These are phyloP conservation scores for Tetrahymena malaccensis DNA, from an alignment of 73 alveolate species.

Conservation along the genomic window DNA sequence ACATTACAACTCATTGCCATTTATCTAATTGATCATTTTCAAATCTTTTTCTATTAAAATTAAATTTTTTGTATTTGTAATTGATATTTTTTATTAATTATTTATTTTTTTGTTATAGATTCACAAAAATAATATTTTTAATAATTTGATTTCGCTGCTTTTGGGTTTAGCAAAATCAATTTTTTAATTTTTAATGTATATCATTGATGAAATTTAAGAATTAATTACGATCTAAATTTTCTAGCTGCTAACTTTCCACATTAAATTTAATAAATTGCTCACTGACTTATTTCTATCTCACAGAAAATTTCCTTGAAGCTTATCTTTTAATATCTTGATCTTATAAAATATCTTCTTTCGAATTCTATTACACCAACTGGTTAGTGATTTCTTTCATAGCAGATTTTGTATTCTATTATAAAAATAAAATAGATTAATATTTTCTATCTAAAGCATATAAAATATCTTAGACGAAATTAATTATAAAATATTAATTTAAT, in stretches of 20 bases:
- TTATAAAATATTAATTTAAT: too few species aligned
- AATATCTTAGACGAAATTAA: too few species aligned
- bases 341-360: neutral
- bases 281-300: neutral
- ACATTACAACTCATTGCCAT: neutral
- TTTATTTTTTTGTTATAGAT: neutral
- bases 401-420: neutral
- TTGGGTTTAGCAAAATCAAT: neutral
- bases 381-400: neutral
- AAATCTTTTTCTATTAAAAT: neutral
- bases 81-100: too few species aligned
- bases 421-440: neutral
- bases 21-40: neutral
- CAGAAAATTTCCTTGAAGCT: neutral
- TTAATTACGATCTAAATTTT: neutral
- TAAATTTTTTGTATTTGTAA: neutral
- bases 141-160: neutral
- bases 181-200: too few species aligned
- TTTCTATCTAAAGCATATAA: neutral
- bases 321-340: neutral
- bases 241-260: neutral
- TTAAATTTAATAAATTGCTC: neutral
- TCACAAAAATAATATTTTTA: too few species aligned
- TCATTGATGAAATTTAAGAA: neutral
- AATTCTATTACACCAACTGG: too few species aligned